phyloP scores from a whole-genome alignment of 805 yeast species.

The Wickerhamomyces strasburgensis region DNA sequence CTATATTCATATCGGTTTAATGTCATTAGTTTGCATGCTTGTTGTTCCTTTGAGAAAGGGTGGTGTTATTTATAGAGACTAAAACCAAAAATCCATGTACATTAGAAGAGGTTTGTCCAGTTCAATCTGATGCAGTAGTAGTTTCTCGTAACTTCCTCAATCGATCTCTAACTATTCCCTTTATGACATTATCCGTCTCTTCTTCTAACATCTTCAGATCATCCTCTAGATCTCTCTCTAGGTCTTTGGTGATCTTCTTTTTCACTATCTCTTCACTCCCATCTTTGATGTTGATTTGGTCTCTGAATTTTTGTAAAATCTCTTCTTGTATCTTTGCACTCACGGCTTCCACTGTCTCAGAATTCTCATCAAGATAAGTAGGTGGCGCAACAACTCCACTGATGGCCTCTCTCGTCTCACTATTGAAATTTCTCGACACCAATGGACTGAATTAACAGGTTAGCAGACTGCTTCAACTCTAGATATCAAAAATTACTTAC shows the following conservation, averaged over 20 bases:
- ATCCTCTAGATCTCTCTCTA: slow-evolving; percentile 34
- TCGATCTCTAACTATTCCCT: slow-evolving; percentile 34
- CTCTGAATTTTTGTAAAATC: slow-evolving; percentile 21
- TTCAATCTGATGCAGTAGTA: background rate
- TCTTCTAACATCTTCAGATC: slow-evolving; percentile 34
- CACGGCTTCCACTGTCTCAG: slow-evolving; percentile 34
- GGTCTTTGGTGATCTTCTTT: slow-evolving; percentile 28
- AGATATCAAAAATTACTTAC: no score
- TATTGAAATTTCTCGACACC: slow-evolving; percentile 20
- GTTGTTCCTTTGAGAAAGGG: no score
- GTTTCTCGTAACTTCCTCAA: slow-evolving; percentile 10
- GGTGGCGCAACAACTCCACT: slow-evolving; percentile 21
- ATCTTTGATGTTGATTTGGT: slow-evolving; percentile 6
- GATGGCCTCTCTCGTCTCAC: slow-evolving; percentile 9
- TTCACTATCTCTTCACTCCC: slow-evolving; percentile 2
- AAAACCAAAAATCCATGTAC: no score
- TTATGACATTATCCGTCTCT: slow-evolving; percentile 39
- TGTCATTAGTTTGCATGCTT: no score
- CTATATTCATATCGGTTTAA: no score
- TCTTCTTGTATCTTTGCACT: slow-evolving; percentile 27
- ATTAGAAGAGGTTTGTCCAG: no score
- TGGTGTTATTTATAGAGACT: no score
- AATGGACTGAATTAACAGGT: background rate
- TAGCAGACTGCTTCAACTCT: no score
- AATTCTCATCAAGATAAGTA: slow-evolving; percentile 22